Conservation (phyloP, 2,329 filamentous ascomycete species). For the Fonsecaea erecta region DNA sequence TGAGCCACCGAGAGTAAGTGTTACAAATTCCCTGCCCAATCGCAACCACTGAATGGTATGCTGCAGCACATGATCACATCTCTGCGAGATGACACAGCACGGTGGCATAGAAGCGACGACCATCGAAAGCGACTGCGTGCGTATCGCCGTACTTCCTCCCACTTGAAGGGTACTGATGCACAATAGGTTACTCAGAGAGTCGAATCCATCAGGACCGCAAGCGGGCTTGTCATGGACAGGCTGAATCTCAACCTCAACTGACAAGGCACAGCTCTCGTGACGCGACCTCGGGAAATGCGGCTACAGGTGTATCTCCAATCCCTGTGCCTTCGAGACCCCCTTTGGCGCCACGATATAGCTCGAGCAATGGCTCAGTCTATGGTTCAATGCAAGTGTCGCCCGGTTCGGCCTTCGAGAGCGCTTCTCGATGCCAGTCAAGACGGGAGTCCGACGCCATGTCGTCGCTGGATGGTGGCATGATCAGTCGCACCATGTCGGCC, state of each 20-base stretch:
- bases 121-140: conserved; percentile 17
- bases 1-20: conserved; percentile 13
- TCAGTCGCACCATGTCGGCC: conserved; percentile 24
- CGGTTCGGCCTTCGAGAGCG: conserved; percentile 12
- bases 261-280: conserved; percentile 14
- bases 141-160: neutral
- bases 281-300: neutral
- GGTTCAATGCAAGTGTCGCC: conserved; percentile 19
- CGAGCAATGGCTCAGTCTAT: conserved; percentile 20
- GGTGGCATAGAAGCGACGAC: conserved; percentile 25
- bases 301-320: conserved; percentile 7
- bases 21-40: neutral
- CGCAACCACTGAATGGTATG: neutral
- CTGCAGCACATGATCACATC: conserved; percentile 18
- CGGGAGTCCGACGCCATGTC: conserved; percentile 27
- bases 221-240: conserved; percentile 15
- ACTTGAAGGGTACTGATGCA: neutral
- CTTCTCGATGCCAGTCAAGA: conserved; percentile 17
- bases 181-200: conserved; percentile 20
- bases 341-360: conserved; percentile 19
- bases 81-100: conserved; percentile 25
- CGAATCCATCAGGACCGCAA: conserved; percentile 22
- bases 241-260: conserved; percentile 5
- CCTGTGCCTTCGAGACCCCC: conserved; percentile 19
- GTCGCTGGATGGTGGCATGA: conserved; percentile 14